phyloP scores from a whole-genome alignment of 2,329 filamentous ascomycete genomes.

The Tolypocladium pustulatum region DNA sequence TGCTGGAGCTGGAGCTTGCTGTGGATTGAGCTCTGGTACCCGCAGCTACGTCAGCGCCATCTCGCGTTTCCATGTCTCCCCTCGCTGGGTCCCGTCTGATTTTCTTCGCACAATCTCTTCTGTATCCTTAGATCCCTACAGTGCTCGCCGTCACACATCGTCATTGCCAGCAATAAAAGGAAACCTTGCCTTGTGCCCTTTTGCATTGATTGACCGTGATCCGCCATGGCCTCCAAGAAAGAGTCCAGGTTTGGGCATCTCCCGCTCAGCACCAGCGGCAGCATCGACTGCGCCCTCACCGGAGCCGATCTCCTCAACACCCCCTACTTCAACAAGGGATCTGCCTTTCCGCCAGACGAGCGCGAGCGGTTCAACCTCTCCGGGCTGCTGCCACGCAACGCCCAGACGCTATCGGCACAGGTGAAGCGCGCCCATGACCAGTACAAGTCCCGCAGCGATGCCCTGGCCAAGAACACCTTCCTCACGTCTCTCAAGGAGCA shows the following conservation, averaged over 20 bases:
- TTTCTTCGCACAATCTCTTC: background rate
- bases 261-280: constrained; percentile 23
- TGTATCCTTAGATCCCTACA: background rate
- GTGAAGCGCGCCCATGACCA: constrained; percentile 70
- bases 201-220: background rate
- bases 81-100: background rate
- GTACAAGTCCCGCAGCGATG: constrained; percentile 50
- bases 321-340: constrained; percentile 64
- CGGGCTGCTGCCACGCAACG: constrained; percentile 60
- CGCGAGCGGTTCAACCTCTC: constrained; percentile 58
- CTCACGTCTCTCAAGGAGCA: constrained; percentile 77
- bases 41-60: background rate
- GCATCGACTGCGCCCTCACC: constrained; percentile 24
- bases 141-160: background rate
- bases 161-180: background rate
- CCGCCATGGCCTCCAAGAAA: constrained; percentile 4
- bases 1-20: background rate
- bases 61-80: background rate
- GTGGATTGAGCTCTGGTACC: background rate
- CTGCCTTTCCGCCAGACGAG: constrained; percentile 62
- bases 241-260: constrained; percentile 18
- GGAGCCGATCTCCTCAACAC: constrained; percentile 24
- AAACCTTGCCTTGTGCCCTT: background rate
- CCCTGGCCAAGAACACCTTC: constrained; percentile 79
- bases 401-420: constrained; percentile 70